These are phyloP conservation scores for Cyberlindnera americana DNA, from an alignment of 805 yeast genomes.

Conservation along the genomic window DNA sequence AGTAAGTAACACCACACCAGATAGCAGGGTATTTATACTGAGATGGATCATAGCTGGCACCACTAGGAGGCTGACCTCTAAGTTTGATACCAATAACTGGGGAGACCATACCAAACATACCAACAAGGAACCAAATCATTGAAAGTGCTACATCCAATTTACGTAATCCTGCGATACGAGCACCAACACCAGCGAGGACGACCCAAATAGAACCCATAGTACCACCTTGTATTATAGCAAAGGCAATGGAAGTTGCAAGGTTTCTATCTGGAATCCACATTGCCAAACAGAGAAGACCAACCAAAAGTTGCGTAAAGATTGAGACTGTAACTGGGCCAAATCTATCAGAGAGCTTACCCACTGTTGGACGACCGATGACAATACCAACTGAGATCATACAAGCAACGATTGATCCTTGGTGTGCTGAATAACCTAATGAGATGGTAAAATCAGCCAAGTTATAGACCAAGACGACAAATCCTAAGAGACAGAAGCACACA, in stretches of 20 bases:
- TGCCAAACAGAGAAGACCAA: constrained; percentile 40
- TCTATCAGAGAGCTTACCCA: constrained; percentile 49
- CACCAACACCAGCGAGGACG: constrained; percentile 46
- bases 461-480: constrained; percentile 58
- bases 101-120: constrained; percentile 47
- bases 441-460: constrained; percentile 57
- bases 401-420: constrained; percentile 54
- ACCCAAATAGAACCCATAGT: constrained; percentile 64
- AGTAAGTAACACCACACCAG: constrained; percentile 53
- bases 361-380: constrained; percentile 50
- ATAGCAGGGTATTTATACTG: constrained; percentile 53
- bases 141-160: constrained; percentile 47
- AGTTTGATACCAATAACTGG: constrained; percentile 59
- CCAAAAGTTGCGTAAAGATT: constrained; percentile 35
- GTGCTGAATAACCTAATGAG: constrained; percentile 52
- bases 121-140: constrained; percentile 52
- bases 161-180: constrained; percentile 50
- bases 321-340: constrained; percentile 54
- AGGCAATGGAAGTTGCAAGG: constrained; percentile 50
- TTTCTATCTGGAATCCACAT: constrained; percentile 59
- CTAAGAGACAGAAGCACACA: constrained; percentile 49
- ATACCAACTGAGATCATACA: constrained; percentile 61
- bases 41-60: constrained; percentile 34
- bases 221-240: constrained; percentile 50
- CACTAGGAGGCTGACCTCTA: constrained; percentile 31